A percentile compares a stretch with the other conserved stretches of the same genome.
These are phyloP conservation scores for Coelastrella sp. DNA, from an alignment of 139 green algal species.

Conservation along the genomic window DNA sequence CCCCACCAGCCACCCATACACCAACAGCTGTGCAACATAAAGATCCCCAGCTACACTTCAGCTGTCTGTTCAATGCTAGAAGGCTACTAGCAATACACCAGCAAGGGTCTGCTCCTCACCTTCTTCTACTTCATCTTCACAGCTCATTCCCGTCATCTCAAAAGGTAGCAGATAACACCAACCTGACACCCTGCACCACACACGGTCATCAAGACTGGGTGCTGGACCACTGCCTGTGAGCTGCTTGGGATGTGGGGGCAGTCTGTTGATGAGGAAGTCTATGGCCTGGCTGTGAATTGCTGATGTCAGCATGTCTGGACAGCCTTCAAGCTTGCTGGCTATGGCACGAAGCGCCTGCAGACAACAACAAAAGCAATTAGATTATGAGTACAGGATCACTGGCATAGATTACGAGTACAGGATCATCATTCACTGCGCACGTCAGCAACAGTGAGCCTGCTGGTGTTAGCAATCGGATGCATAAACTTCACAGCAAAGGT, in stretches of 20 bases:
- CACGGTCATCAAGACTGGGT: slow-evolving; percentile 15
- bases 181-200: slow-evolving; percentile 35
- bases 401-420: too few relatives aligned
- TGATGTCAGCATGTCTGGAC: slow-evolving; percentile 35
- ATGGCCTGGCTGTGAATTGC: slow-evolving; percentile 45
- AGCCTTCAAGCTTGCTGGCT: slow-evolving; percentile 61
- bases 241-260: slow-evolving; percentile 62
- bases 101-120: neutral
- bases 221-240: slow-evolving; percentile 30
- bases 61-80: too few relatives aligned
- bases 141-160: slow-evolving; percentile 44
- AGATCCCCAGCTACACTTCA: too few relatives aligned
- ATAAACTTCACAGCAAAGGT: too few relatives aligned
- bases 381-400: too few relatives aligned
- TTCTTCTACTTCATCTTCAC: slow-evolving; percentile 33
- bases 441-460: too few relatives aligned
- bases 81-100: too few relatives aligned
- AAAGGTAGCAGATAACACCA: slow-evolving; percentile 44
- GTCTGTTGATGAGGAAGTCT: slow-evolving; percentile 58
- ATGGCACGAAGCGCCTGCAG: slow-evolving; percentile 60
- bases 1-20: too few relatives aligned
- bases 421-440: too few relatives aligned
- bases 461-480: too few relatives aligned
- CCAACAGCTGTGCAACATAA: too few relatives aligned
- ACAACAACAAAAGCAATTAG: neutral